Evolutionary conservation across 768 basidiomycete species (phyloP), one percentile per base, ranked within the genome.

Genomic region (Tylopilus cervinicoccineus): DNA sequence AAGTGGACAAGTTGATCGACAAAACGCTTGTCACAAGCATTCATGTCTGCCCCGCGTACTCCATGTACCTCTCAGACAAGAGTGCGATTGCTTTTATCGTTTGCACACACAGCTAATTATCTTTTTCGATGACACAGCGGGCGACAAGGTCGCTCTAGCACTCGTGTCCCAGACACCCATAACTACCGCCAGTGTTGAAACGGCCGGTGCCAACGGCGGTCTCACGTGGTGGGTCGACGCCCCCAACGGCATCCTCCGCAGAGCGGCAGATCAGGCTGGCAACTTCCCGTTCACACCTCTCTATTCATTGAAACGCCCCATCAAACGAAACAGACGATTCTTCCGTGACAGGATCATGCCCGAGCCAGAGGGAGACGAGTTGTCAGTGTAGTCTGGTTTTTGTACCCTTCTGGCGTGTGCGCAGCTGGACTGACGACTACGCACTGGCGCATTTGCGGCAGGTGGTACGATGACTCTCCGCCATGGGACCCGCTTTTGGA

Each of bases 21-120:
- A 71, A 64, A 38, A 51, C 29, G 26, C 56, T 71, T 31, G 68
- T 71, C 37, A 72, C 68, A 0, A 60, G 52, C 31, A 53, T 59
- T 10, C 47, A 67, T 22, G 41, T 58, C 0, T 72, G 68, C 28
- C 56, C 61, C 13, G 70, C 68, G 0, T 61, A 60, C 39, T 60
- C 59, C n/a, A 61, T 70, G 59, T 72, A 65, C 29, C 49, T 65
- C 17, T 65, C 65, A 11, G 53, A 65, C 38, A 63, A 56, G 38
- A 47, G 58, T 65, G 47, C 13, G 51, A 0, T 17, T 5, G 3
- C 16, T 32, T 16, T 22, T 0, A 27, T 16, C 20, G 2, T 16
- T 6, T 5, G 3, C 4, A 5, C 6, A 7, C 22, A 2, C 27
- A 3, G 12, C 27, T 55, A 12, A 53, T 14, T 10, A 17, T 9